A percentile compares a stretch with the other conserved stretches of the same genome.
Conservation (phyloP, 2,329 filamentous ascomycete species). For the Monosporascus sp. region DNA sequence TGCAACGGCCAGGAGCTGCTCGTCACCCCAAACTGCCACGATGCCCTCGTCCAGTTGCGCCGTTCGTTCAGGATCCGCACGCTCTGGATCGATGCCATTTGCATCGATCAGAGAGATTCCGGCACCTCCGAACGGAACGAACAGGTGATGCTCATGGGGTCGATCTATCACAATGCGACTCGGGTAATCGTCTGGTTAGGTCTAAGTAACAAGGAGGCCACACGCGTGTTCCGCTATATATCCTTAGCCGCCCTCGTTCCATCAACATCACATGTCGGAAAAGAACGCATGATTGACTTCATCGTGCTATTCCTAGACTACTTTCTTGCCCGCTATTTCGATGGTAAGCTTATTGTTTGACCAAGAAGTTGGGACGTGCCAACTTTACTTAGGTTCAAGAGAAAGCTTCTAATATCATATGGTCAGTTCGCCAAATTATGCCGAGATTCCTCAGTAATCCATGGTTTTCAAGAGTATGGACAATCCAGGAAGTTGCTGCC, state of each 20-base stretch:
- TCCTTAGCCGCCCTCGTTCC: background rate
- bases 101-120: background rate
- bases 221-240: background rate
- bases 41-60: constrained; percentile 4
- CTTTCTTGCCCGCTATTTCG: no score
- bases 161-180: constrained; percentile 11
- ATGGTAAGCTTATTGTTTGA: no score
- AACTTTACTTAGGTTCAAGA: background rate
- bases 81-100: constrained; percentile 13
- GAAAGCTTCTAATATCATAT: background rate
- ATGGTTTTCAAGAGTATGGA: constrained; percentile 12
- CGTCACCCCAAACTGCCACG: constrained; percentile 6
- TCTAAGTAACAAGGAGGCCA: background rate
- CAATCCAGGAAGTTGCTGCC: constrained; percentile 10
- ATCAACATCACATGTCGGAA: no score
- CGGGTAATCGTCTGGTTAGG: constrained; percentile 16
- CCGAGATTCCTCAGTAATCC: background rate
- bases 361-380: background rate
- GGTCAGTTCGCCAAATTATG: background rate
- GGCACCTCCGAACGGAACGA: constrained; percentile 7
- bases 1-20: constrained; percentile 4
- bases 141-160: constrained; percentile 16
- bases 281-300: no score
- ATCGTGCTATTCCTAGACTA: no score
- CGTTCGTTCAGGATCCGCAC: background rate